These are phyloP conservation scores for Groenewaldozyma sp. DNA, from an alignment of 1,139 yeast genomes.

Conservation along the genomic window DNA sequence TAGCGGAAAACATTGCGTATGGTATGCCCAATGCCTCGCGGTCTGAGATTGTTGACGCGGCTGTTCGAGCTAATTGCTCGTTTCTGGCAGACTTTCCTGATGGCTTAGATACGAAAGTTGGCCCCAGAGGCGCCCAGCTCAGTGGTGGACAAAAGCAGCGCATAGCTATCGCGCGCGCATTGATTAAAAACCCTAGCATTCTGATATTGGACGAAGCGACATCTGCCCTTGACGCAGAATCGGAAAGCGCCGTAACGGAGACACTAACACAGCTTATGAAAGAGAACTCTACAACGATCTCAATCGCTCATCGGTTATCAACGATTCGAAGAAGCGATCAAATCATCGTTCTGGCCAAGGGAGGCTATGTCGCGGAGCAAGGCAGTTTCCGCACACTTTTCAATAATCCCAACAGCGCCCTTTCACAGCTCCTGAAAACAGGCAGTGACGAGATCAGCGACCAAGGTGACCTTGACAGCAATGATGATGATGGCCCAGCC, in stretches of 20 bases:
- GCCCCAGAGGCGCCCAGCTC: slow-evolving; percentile 77
- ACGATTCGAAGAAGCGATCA: slow-evolving; percentile 81
- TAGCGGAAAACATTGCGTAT: slow-evolving; percentile 75
- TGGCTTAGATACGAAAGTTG: slow-evolving; percentile 74
- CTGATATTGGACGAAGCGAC: slow-evolving; percentile 76
- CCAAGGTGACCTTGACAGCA: neutral
- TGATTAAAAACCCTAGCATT: slow-evolving; percentile 63
- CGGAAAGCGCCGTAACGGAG: slow-evolving; percentile 73
- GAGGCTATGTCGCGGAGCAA: slow-evolving; percentile 77
- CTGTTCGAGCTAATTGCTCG: slow-evolving; percentile 69
- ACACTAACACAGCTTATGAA: slow-evolving; percentile 55
- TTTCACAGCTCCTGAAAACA: slow-evolving; percentile 50
- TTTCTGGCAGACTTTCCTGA: slow-evolving; percentile 70
- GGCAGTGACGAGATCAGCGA: slow-evolving; percentile 29
- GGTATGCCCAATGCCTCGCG: slow-evolving; percentile 53
- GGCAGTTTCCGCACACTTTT: slow-evolving; percentile 63
- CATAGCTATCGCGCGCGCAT: slow-evolving; percentile 73
- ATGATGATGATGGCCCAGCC: slow-evolving; percentile 1
- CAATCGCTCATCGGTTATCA: slow-evolving; percentile 86
- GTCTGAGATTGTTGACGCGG: slow-evolving; percentile 62
- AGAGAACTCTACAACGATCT: slow-evolving; percentile 65
- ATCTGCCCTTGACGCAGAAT: slow-evolving; percentile 74
- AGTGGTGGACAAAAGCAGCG: slow-evolving; percentile 88
- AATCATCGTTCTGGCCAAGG: slow-evolving; percentile 65
- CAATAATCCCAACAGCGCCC: slow-evolving; percentile 52